Evolutionary conservation across 2,329 filamentous ascomycete genomes (phyloP), one percentile per base, ranked within the genome.

Genomic region (Fusarium brachygibbosum): DNA sequence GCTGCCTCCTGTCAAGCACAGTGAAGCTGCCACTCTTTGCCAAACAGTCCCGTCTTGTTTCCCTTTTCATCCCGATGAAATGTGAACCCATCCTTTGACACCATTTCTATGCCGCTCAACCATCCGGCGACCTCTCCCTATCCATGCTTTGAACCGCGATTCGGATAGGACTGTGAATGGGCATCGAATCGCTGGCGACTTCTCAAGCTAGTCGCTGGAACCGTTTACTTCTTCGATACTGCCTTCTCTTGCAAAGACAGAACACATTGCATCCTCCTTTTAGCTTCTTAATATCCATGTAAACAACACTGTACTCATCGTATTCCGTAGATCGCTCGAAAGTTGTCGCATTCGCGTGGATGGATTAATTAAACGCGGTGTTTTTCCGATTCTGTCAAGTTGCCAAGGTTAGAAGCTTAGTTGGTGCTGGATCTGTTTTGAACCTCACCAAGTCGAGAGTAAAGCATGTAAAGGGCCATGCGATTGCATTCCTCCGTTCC

Each of bases 401-500:
- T 52, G 59, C 31, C 66, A 61, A 28, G 42, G 73, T 78, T 75
- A 79, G 77, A 75, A 64, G 48, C 31, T 71, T 70, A 70, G 50
- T 72, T 66, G 58, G 57, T 66, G 63, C 49, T 45, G 45, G 58
- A 56, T 72, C 45, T 72, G 68, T 74, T 73, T 54, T 74, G 79
- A 74, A 76, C 78, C 85, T 84, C 80, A 97, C 96, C 96, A 79
- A 99, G 91, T 86, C 96, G 90, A 63, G 93, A 97, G 82, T 99
- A 99, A 57, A 99, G 88, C 94, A 99, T 98, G 83, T 98, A 99
- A 58, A 99, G 83, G n/a, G 96, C 96, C 94, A 99, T 98, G 77
- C 97, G 93, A 83, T 99, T 99, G 85, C 94, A 98, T 82, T 99
- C 96, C 75, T 97, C 94, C 8, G 96, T 98, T 70, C 96, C 96